Conservation (phyloP, 345 rosid genomes). For the Eucalyptus shirleyi region DNA sequence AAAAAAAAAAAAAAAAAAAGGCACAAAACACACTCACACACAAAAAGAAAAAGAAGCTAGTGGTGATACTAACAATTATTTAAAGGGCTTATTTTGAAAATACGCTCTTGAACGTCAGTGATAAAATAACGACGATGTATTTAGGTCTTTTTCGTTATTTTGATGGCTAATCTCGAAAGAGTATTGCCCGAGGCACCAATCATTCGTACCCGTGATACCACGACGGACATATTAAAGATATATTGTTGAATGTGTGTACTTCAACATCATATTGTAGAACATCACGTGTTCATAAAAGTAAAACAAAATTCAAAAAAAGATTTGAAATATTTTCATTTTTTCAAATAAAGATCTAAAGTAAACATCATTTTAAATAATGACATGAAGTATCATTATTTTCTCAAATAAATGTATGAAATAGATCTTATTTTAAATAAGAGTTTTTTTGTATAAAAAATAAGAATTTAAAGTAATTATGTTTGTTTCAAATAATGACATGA, state of each 20-base stretch:
- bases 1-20: accelerated
- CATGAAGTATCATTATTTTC: accelerated
- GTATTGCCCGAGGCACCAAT: background rate
- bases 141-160: too few species aligned
- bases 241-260: accelerated
- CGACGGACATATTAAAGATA: background rate
- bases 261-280: accelerated
- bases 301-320: accelerated
- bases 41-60: too few species aligned
- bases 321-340: too few species aligned
- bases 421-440: too few species aligned
- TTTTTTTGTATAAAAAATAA: too few species aligned
- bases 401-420: accelerated
- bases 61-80: background rate
- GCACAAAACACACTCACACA: too few species aligned
- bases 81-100: background rate
- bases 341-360: too few species aligned
- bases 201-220: accelerated
- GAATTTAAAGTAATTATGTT: too few species aligned
- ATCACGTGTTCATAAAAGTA: too few species aligned
- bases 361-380: accelerated
- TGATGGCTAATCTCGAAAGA: background rate
- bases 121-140: too few species aligned
- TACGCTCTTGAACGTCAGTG: background rate
- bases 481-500: too few species aligned